Evolutionary conservation across 306 rosid species (phyloP), one percentile per base, ranked within the genome.

Genomic region (Trifolium dubium): DNA sequence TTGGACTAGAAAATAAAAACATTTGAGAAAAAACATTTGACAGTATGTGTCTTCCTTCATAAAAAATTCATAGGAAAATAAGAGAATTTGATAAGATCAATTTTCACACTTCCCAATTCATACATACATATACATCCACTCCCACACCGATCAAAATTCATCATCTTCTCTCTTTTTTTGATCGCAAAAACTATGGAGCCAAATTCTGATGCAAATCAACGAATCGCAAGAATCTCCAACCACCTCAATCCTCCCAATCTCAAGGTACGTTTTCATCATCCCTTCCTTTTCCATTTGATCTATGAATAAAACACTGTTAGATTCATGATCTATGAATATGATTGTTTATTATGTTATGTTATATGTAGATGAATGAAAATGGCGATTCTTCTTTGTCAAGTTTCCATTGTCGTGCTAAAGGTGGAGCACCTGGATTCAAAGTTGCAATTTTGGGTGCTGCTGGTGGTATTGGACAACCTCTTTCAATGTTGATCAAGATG

Each of bases 401-500:
- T 54, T 83, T 46, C 10, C 65, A 83, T 65, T 93, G 98, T 83
- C 83, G 99, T 55, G 92, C 96, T 32, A 92, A 88, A 63, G 99
- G 99, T 19, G 92, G 88, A 0, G 80, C 92, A 3, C 85, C 92
- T 0, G 97, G 99, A 8, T 92, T 89, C 81, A 92, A 87, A 61
- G 97, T 94, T 4, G 97, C 99, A 0, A 81, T 94, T 65, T 41
- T 94, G 73, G 97, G 99, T 30, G 96, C 97, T 51, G 96, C 99
- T 5, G 97, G 96, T 31, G 96, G 99, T 71, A 94, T 94, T 44
- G 99, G 97, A 7, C 99, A 94, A 47, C 96, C 99, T 63, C 92
- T 94, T 11, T 83, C 96, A 6, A 12, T 94, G 93, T 83, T 92
- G 70, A 92, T 94, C 96, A 94, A 92, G 87, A 92, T 87, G 47